Conservation (phyloP, 176 grass and related monocot species). For the Raddia guianensis region DNA sequence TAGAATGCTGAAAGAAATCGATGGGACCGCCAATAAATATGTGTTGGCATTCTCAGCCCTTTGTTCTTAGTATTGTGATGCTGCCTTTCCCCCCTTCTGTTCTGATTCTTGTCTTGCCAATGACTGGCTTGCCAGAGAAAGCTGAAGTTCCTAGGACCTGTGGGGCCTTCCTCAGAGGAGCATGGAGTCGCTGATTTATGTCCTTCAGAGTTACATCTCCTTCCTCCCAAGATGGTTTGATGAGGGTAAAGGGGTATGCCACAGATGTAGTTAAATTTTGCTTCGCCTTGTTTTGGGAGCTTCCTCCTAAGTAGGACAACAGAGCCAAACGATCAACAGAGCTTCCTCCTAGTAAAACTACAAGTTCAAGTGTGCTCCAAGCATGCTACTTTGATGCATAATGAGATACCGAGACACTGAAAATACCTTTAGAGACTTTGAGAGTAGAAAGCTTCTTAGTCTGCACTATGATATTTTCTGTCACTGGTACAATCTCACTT, state of each 20-base stretch:
- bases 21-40: constrained; percentile 39
- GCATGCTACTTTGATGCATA: constrained; percentile 22
- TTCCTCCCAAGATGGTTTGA: constrained; percentile 86
- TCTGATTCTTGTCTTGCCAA: constrained; percentile 85
- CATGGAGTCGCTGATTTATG: constrained; percentile 75
- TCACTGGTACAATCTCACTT: constrained; percentile 49
- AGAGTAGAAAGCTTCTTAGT: constrained; percentile 64
- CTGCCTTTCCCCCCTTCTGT: constrained; percentile 92
- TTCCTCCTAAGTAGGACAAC: constrained; percentile 52
- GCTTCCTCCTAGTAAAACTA: neutral
- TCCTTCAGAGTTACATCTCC: constrained; percentile 77
- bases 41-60: constrained; percentile 50
- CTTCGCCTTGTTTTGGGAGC: constrained; percentile 52
- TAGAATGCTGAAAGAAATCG: constrained; percentile 36
- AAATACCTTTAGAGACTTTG: constrained; percentile 88
- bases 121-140: constrained; percentile 86
- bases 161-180: constrained; percentile 54
- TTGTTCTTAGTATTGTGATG: constrained; percentile 94
- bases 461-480: constrained; percentile 52
- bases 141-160: constrained; percentile 65
- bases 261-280: constrained; percentile 68
- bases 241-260: constrained; percentile 82
- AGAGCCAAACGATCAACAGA: constrained; percentile 36
- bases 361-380: constrained; percentile 16
- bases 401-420: constrained; percentile 22